phyloP scores from a whole-genome alignment of 495 filamentous ascomycete genomes.

The Penicillium maclennaniae region DNA sequence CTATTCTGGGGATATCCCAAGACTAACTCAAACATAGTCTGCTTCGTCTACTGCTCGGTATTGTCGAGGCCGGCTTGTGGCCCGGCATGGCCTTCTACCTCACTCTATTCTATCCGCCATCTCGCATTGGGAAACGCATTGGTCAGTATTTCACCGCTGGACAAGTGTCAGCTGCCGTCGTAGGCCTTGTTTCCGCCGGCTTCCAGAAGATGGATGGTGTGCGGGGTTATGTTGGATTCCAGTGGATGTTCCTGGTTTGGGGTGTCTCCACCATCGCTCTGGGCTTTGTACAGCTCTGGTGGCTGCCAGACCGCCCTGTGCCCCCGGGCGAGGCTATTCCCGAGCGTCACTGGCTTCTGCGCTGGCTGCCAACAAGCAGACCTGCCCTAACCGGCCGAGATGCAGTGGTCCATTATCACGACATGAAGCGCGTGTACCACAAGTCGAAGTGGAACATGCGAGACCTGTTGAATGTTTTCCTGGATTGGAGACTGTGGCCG shows the following conservation, averaged over 20 bases:
- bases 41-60: constrained; percentile 77
- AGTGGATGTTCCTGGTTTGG: constrained; percentile 94
- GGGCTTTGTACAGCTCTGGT: constrained; percentile 75
- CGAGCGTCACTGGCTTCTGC: constrained; percentile 42
- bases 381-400: constrained; percentile 76
- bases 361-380: constrained; percentile 58
- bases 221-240: constrained; percentile 75
- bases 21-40: constrained; percentile 43
- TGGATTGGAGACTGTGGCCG: constrained; percentile 86
- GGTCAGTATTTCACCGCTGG: constrained; percentile 86
- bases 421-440: constrained; percentile 77
- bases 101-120: constrained; percentile 87
- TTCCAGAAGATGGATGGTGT: constrained; percentile 87
- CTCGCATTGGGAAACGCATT: constrained; percentile 80
- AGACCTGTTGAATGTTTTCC: constrained; percentile 64
- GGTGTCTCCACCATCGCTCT: constrained; percentile 69
- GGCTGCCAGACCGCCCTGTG: constrained; percentile 79
- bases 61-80: constrained; percentile 93
- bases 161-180: constrained; percentile 85
- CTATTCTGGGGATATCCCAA: neutral
- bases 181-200: constrained; percentile 83
- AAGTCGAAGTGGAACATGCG: constrained; percentile 61
- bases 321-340: constrained; percentile 53
- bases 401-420: constrained; percentile 77
- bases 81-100: constrained; percentile 93